phyloP scores from a whole-genome alignment of 371 early-diverging fungal genomes.

The Lichtheimia corymbifera region DNA sequence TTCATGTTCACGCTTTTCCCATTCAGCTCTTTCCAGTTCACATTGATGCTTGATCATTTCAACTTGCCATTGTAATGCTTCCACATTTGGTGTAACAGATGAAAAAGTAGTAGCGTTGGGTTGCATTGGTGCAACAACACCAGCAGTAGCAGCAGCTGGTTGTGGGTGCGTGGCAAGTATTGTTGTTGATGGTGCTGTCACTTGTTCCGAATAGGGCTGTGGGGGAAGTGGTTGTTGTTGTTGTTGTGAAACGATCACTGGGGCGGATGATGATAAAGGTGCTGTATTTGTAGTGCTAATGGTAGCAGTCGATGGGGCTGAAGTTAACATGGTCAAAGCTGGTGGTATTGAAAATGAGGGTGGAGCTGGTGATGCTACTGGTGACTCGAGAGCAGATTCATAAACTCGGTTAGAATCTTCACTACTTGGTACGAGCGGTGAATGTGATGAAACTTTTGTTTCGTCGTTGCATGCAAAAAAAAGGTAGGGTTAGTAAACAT shows the following conservation, averaged over 20 bases:
- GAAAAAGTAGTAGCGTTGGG: background rate
- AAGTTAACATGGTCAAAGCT: background rate
- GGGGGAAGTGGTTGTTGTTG: background rate
- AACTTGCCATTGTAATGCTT: slow-evolving; percentile 19
- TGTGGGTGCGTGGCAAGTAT: background rate
- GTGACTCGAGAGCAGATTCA: slow-evolving; percentile 16
- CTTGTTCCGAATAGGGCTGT: background rate
- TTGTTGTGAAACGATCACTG: background rate
- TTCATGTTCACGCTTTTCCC: slow-evolving; percentile 21
- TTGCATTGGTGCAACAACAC: background rate
- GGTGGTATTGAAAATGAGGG: background rate
- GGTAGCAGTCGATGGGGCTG: background rate
- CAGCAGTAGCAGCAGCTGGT: background rate
- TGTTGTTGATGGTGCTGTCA: background rate
- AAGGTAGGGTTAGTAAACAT: background rate
- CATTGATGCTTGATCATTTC: slow-evolving; percentile 17
- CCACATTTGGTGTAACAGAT: slow-evolving; percentile 8
- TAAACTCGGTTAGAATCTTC: slow-evolving; percentile 17
- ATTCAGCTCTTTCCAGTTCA: slow-evolving; percentile 15
- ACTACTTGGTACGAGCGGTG: slow-evolving; percentile 6
- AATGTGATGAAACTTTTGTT: background rate
- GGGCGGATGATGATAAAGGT: background rate
- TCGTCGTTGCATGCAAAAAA: background rate
- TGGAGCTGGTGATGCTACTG: slow-evolving; percentile 4
- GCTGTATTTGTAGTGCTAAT: background rate